Conservation (phyloP, 2,329 filamentous ascomycete species). For the Apiospora koreana region DNA sequence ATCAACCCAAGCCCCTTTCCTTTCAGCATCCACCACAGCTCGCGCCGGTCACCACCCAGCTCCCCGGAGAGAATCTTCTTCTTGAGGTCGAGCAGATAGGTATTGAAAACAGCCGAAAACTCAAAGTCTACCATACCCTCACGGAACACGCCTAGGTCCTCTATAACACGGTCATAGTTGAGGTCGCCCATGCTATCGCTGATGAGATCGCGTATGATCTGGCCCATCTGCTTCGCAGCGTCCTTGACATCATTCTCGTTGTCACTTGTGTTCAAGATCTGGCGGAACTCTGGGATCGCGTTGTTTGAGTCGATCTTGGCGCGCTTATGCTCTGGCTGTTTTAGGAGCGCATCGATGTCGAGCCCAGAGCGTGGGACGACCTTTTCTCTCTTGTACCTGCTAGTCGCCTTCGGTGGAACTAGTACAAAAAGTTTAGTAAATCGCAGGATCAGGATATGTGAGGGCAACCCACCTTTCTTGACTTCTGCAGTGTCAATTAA, state of each 20-base stretch:
- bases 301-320: conserved; percentile 62
- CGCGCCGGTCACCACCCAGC: conserved; percentile 73
- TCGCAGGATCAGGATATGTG: background rate
- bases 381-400: conserved; percentile 67
- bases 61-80: conserved; percentile 66
- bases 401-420: conserved; percentile 80
- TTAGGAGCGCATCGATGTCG: conserved; percentile 78
- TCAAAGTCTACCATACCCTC: conserved; percentile 76
- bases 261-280: conserved; percentile 64
- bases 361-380: conserved; percentile 88
- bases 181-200: conserved; percentile 72
- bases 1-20: conserved; percentile 72
- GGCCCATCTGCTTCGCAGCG: conserved; percentile 73
- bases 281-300: conserved; percentile 88
- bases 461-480: conserved; percentile 66
- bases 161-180: conserved; percentile 73
- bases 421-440: conserved; percentile 8
- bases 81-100: conserved; percentile 72
- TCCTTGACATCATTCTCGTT: conserved; percentile 64
- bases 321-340: conserved; percentile 31
- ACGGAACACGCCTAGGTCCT: conserved; percentile 76
- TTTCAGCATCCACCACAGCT: conserved; percentile 80
- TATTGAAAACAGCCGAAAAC: conserved; percentile 75
- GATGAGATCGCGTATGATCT: conserved; percentile 69
- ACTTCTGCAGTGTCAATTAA: conserved; percentile 74